These are phyloP conservation scores for Hirschfeldia incana DNA, from an alignment of 345 rosid genomes.

Conservation along the genomic window DNA sequence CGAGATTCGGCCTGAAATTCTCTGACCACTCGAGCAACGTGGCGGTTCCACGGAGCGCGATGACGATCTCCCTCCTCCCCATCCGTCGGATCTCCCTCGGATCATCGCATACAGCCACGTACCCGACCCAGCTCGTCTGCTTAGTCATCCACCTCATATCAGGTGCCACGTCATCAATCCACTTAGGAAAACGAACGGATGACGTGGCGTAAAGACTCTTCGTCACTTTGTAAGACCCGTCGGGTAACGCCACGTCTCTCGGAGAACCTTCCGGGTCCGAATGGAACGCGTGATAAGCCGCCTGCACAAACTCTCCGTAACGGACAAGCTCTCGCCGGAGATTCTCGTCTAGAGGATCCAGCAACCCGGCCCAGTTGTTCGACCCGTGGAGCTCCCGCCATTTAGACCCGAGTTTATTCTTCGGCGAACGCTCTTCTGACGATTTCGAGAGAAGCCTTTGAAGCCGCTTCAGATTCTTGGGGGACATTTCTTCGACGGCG, in stretches of 20 bases:
- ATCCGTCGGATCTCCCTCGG: constrained; percentile 78
- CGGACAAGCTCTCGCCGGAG: constrained; percentile 54
- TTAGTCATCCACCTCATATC: constrained; percentile 95
- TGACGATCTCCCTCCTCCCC: constrained; percentile 93
- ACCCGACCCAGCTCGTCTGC: constrained; percentile 91
- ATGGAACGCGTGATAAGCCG: constrained; percentile 63
- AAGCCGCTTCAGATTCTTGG: constrained; percentile 66
- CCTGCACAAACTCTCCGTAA: constrained; percentile 51
- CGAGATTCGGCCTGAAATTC: constrained; percentile 67
- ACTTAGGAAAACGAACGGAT: constrained; percentile 75
- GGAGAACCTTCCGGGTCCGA: constrained; percentile 66
- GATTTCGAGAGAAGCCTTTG: constrained; percentile 71
- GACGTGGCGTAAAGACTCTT: constrained; percentile 87
- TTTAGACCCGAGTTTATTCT: constrained; percentile 67
- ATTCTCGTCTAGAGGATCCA: constrained; percentile 52
- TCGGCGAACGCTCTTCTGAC: constrained; percentile 80
- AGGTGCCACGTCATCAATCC: constrained; percentile 85
- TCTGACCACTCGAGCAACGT: constrained; percentile 98
- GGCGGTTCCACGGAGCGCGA: constrained; percentile 88
- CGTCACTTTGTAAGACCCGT: constrained; percentile 68
- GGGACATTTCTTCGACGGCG: constrained; percentile 88
- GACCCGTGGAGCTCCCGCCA: constrained; percentile 65
- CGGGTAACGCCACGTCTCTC: constrained; percentile 64
- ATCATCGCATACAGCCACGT: constrained; percentile 90
- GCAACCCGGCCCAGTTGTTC: constrained; percentile 50